phyloP scores from a whole-genome alignment of 2,329 filamentous ascomycete species.

The Colletotrichum falcatum region DNA sequence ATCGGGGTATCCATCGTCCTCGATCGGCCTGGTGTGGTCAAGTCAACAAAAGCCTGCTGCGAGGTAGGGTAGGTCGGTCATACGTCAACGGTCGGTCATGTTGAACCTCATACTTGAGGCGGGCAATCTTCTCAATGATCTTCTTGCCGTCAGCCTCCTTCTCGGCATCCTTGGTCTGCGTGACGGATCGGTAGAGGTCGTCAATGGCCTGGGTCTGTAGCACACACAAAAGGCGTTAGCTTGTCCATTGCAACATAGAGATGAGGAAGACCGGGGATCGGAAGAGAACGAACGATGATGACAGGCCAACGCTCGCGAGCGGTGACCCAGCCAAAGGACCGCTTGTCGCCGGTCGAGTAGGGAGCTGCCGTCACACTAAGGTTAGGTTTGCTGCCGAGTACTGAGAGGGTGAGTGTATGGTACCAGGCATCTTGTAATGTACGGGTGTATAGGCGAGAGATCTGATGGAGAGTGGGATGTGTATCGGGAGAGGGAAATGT shows the following conservation, averaged over 20 bases:
- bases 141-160: conserved; percentile 85
- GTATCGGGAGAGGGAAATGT: not conserved
- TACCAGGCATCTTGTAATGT: conserved; percentile 35
- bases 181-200: conserved; percentile 85
- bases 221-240: conserved; percentile 43
- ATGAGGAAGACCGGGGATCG: not conserved
- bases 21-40: conserved; percentile 68
- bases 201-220: conserved; percentile 89
- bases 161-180: conserved; percentile 68
- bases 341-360: conserved; percentile 83
- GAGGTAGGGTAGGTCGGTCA: conserved; percentile 44
- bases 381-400: conserved; percentile 16
- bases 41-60: conserved; percentile 23
- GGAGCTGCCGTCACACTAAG: conserved; percentile 65
- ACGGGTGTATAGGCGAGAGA: too few relatives aligned
- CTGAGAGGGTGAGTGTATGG: not conserved
- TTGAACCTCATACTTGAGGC: conserved; percentile 94
- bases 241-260: not conserved
- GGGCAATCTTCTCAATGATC: conserved; percentile 82
- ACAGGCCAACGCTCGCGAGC: conserved; percentile 92
- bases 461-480: too few relatives aligned
- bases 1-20: conserved; percentile 82
- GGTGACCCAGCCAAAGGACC: conserved; percentile 88
- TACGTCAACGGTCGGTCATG: conserved; percentile 86
- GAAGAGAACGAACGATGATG: conserved; percentile 75